Percentiles rank a stretch among this genome's conserved stretches.
Conservation (phyloP, 1,284 basidiomycete genomes). For the Anthracocystis walkeri region DNA sequence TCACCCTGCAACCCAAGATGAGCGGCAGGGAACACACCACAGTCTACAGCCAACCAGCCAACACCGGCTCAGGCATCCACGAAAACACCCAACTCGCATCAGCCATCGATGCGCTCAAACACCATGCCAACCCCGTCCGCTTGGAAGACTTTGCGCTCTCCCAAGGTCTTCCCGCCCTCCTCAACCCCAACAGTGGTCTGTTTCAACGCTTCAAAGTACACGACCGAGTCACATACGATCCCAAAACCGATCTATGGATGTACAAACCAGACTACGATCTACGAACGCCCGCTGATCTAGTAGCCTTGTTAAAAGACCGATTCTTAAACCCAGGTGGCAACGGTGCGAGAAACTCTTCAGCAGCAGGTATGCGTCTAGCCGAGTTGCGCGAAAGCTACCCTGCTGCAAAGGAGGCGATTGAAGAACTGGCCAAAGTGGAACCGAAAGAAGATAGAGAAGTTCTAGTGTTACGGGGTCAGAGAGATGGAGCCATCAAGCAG, state of each 20-base stretch:
- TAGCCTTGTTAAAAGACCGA: conserved; percentile 76
- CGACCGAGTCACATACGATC: conserved; percentile 81
- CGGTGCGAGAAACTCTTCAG: conserved; percentile 36
- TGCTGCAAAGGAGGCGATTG: conserved; percentile 73
- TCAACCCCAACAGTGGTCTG: conserved; percentile 79
- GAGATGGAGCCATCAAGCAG: conserved; percentile 79
- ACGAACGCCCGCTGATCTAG: conserved; percentile 81
- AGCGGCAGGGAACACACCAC: conserved; percentile 31
- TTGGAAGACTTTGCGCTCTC: conserved; percentile 85
- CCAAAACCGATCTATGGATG: conserved; percentile 84
- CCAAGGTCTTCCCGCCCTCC: conserved; percentile 76
- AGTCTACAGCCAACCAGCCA: conserved; percentile 85
- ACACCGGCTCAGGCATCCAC: conserved; percentile 83
- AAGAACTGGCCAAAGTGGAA: conserved; percentile 57
- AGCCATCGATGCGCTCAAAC: conserved; percentile 82
- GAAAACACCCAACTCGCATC: conserved; percentile 88
- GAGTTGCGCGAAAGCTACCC: conserved; percentile 89
- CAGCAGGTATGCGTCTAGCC: conserved; percentile 80
- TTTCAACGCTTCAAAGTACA: conserved; percentile 83
- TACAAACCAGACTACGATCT: conserved; percentile 89
- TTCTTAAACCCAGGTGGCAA: conserved; percentile 54
- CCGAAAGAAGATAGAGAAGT: conserved; percentile 83
- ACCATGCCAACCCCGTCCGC: conserved; percentile 80
- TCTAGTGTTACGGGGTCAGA: conserved; percentile 82
- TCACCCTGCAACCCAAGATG: conserved; percentile 8